These are phyloP conservation scores for Geotrichum reessii DNA, from an alignment of 1,139 yeast genomes.

Conservation along the genomic window DNA sequence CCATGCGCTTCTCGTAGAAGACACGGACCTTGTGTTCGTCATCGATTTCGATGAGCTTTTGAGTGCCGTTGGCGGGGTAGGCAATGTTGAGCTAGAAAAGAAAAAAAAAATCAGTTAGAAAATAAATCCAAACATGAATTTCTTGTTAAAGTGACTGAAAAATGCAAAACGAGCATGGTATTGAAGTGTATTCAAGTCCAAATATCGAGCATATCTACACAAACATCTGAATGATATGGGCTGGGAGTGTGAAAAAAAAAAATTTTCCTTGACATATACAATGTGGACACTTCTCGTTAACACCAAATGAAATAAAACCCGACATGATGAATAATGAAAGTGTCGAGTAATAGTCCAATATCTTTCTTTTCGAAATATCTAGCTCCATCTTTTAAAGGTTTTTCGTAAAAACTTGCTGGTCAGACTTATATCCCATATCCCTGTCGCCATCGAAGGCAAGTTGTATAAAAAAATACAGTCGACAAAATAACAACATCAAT, in stretches of 20 bases:
- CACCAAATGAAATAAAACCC: neutral
- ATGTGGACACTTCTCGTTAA: neutral
- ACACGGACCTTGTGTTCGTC: slow-evolving; percentile 98
- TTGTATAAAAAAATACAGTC: neutral
- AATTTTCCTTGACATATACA: neutral
- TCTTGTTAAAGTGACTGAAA: neutral
- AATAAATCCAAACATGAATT: neutral
- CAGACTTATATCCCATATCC: neutral
- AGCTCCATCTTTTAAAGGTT: neutral
- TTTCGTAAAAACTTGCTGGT: neutral
- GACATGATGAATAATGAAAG: neutral
- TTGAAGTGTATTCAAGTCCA: neutral
- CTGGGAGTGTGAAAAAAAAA: neutral
- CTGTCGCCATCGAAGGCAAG: neutral
- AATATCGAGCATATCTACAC: neutral
- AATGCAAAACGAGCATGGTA: neutral
- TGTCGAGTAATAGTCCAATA: neutral
- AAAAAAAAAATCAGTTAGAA: neutral
- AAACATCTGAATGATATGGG: neutral
- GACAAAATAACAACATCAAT: neutral
- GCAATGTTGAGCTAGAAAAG: slow-evolving; percentile 78
- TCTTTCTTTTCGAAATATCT: neutral
- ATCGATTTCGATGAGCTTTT: slow-evolving; percentile 94
- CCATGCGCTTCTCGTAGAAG: slow-evolving; percentile 99
- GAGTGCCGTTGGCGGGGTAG: slow-evolving; percentile 99